phyloP scores from a whole-genome alignment of 257 asterid species.

The Plantago ovata region DNA sequence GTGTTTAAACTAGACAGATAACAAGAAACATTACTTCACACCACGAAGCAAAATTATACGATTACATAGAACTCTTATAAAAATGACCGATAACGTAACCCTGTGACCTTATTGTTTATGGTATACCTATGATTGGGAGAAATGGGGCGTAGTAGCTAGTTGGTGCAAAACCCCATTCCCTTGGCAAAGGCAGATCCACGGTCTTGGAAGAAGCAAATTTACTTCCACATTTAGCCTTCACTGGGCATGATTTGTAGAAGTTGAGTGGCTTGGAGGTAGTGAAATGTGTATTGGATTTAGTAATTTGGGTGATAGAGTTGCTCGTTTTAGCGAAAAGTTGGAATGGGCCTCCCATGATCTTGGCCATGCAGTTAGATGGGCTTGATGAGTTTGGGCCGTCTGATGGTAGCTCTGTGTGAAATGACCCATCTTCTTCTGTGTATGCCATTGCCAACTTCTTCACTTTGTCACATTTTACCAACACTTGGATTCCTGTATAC shows the following conservation, averaged over 20 bases:
- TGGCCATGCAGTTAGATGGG: slow-evolving; percentile 54
- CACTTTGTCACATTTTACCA: slow-evolving; percentile 63
- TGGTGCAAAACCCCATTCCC: slow-evolving; percentile 89
- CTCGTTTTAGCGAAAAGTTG: slow-evolving; percentile 41
- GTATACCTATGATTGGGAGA: slow-evolving; percentile 87
- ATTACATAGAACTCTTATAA: background rate
- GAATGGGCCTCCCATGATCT: slow-evolving; percentile 74
- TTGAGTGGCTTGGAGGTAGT: slow-evolving; percentile 48
- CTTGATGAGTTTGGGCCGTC: slow-evolving; percentile 20
- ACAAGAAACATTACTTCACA: slow-evolving; percentile 1
- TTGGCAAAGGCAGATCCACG: slow-evolving; percentile 72
- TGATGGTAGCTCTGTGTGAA: slow-evolving; percentile 37
- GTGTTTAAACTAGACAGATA: too few species aligned
- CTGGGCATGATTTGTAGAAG: slow-evolving; percentile 62
- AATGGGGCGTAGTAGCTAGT: slow-evolving; percentile 71
- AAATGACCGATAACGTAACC: background rate
- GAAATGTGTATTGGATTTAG: slow-evolving; percentile 29
- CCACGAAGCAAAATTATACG: slow-evolving; percentile 10
- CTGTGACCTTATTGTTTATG: slow-evolving; percentile 30
- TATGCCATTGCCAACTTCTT: slow-evolving; percentile 40
- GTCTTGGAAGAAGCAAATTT: slow-evolving; percentile 73
- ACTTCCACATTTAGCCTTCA: slow-evolving; percentile 37
- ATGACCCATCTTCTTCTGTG: slow-evolving; percentile 58
- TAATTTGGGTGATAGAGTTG: slow-evolving; percentile 27
- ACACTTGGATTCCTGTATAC: slow-evolving; percentile 50